Percentiles rank a stretch among this genome's conserved stretches.
These are phyloP conservation scores for Fusarium cyanostomum DNA, from an alignment of 2,329 filamentous ascomycete species.

Conservation along the genomic window DNA sequence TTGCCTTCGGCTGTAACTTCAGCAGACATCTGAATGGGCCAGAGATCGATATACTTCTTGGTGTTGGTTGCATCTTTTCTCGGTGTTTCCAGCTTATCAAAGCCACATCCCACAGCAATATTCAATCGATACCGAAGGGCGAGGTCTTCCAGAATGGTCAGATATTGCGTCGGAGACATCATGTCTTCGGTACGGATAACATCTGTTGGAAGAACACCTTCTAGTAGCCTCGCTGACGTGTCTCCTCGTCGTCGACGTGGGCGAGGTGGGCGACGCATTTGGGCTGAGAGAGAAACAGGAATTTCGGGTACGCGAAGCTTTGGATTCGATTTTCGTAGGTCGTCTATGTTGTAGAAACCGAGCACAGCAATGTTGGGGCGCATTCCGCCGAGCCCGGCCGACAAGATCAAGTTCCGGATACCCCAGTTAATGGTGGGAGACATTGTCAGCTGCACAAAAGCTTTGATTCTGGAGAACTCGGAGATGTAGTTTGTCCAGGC, in stretches of 20 bases:
- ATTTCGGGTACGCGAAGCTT: conserved; percentile 65
- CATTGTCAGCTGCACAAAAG: conserved; percentile 87
- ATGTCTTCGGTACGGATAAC: conserved; percentile 72
- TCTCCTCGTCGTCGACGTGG: conserved; percentile 59
- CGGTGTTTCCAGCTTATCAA: conserved; percentile 79
- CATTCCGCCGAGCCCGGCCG: conserved; percentile 87
- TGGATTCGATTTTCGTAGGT: conserved; percentile 70
- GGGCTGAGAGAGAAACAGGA: conserved; percentile 50
- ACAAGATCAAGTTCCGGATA: conserved; percentile 81
- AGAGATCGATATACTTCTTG: conserved; percentile 86
- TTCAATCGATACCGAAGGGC: conserved; percentile 82
- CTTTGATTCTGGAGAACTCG: conserved; percentile 86
- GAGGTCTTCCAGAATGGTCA: conserved; percentile 85
- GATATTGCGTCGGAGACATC: conserved; percentile 77
- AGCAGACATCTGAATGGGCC: conserved; percentile 94
- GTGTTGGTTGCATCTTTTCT: conserved; percentile 63
- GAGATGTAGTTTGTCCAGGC: conserved; percentile 86
- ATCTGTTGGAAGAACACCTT: conserved; percentile 73
- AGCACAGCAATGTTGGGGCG: conserved; percentile 86
- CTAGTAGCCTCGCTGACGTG: conserved; percentile 64
- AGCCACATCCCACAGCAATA: conserved; percentile 84
- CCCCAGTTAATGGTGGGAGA: conserved; percentile 87
- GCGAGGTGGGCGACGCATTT: conserved; percentile 43
- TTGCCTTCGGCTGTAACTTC: conserved; percentile 75
- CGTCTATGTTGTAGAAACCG: conserved; percentile 82